Evolutionary conservation across 257 asterid species (phyloP).

Genomic region (Pogostemon cablin): DNA sequence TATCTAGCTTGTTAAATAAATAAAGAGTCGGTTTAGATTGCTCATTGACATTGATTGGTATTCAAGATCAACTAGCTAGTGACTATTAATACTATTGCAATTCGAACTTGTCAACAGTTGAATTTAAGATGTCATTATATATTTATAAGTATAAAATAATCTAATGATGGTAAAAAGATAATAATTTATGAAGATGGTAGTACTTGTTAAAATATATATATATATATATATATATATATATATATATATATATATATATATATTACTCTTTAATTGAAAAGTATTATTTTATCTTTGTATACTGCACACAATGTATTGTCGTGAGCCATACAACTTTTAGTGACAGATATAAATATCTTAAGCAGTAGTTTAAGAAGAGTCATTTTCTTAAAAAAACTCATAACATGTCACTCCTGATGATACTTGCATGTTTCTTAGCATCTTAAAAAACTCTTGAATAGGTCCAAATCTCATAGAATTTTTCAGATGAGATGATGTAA

Average conservation of each 20-base stretch:
- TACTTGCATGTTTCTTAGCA: not conserved
- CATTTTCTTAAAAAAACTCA: not conserved
- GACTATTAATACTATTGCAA: not conserved
- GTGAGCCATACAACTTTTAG: too few species aligned
- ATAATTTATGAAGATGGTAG: too few species aligned
- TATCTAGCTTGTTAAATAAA: not conserved
- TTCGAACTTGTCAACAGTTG: not conserved
- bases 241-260: too few species aligned
- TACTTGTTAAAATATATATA: too few species aligned
- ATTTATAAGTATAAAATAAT: not conserved
- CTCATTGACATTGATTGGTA: not conserved
- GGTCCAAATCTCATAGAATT: not conserved
- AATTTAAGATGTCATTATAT: not conserved
- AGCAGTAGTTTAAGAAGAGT: too few species aligned
- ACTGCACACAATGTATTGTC: too few species aligned
- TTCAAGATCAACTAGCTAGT: not conserved
- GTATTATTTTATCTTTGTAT: too few species aligned
- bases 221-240: too few species aligned
- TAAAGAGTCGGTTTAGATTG: slow-evolving; percentile 6
- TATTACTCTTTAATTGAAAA: too few species aligned
- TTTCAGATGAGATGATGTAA: not conserved
- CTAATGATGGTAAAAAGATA: too few species aligned
- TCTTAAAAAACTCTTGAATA: not conserved
- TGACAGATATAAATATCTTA: too few species aligned
- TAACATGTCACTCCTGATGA: not conserved